phyloP scores from a whole-genome alignment of 1,139 yeast species.

The Lipomyces yarrowii region DNA sequence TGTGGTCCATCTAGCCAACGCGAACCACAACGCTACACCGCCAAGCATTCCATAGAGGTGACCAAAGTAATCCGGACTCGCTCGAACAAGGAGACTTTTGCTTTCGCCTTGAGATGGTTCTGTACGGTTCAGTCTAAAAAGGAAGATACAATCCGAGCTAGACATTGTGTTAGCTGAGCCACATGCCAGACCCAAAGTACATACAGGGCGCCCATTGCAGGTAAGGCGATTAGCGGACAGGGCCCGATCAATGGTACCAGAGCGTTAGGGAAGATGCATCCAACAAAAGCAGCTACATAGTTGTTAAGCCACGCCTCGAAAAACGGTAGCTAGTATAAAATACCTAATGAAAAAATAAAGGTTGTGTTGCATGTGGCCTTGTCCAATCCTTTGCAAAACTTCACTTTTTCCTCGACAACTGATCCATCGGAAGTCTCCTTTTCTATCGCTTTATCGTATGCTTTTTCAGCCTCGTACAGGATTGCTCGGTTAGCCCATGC shows the following conservation, averaged over 20 bases:
- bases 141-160: constrained; percentile 1
- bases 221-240: constrained; percentile 21
- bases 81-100: not conserved
- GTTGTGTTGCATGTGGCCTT: constrained; percentile 20
- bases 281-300: constrained; percentile 17
- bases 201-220: constrained; percentile 19
- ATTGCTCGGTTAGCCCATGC: constrained; percentile 15
- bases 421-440: constrained; percentile 10
- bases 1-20: not conserved
- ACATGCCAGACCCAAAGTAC: not conserved
- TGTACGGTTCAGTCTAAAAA: not conserved
- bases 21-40: not conserved
- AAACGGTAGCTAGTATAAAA: not conserved
- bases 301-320: not conserved
- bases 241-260: constrained; percentile 17
- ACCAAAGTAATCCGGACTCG: not conserved
- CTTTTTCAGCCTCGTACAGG: constrained; percentile 15
- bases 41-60: constrained; percentile 2
- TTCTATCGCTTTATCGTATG: constrained; percentile 4
- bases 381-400: constrained; percentile 8
- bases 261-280: constrained; percentile 19
- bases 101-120: not conserved
- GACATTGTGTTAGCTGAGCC: not conserved
- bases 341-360: constrained; percentile 18
- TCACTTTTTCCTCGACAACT: not conserved